phyloP scores from a whole-genome alignment of 2,329 filamentous ascomycete species.

The Talaromyces marneffei region DNA sequence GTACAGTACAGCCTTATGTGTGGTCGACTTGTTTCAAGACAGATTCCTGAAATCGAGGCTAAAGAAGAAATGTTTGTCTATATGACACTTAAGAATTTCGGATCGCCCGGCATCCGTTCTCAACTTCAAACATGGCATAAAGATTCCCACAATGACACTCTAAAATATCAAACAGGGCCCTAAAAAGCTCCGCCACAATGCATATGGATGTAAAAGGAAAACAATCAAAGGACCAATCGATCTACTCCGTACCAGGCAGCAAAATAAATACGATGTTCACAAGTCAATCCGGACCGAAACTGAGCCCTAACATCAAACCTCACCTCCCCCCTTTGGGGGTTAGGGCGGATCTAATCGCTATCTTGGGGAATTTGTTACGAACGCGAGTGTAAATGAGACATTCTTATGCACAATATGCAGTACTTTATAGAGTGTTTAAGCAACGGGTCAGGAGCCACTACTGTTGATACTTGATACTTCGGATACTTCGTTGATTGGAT shows the following conservation, averaged over 20 bases:
- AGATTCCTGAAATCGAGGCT: not conserved
- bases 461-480: not conserved
- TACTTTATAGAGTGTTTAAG: not conserved
- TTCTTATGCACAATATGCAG: not conserved
- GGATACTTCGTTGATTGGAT: not conserved
- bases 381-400: not conserved
- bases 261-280: not conserved
- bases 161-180: not conserved
- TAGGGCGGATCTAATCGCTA: not conserved
- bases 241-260: not conserved
- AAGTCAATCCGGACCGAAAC: not conserved
- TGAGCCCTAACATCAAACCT: not conserved
- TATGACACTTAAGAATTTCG: not conserved
- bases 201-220: not conserved
- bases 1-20: not conserved
- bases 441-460: not conserved
- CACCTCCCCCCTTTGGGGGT: not conserved
- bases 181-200: not conserved
- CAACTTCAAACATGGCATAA: not conserved
- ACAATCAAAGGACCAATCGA: not conserved
- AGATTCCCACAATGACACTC: not conserved
- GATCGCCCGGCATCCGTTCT: not conserved
- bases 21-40: not conserved
- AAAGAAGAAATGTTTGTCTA: not conserved
- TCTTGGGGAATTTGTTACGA: not conserved